Evolutionary conservation across 2,329 filamentous ascomycete genomes (phyloP), one percentile per base, ranked within the genome.

Genomic region (Monosporascus sp.): DNA sequence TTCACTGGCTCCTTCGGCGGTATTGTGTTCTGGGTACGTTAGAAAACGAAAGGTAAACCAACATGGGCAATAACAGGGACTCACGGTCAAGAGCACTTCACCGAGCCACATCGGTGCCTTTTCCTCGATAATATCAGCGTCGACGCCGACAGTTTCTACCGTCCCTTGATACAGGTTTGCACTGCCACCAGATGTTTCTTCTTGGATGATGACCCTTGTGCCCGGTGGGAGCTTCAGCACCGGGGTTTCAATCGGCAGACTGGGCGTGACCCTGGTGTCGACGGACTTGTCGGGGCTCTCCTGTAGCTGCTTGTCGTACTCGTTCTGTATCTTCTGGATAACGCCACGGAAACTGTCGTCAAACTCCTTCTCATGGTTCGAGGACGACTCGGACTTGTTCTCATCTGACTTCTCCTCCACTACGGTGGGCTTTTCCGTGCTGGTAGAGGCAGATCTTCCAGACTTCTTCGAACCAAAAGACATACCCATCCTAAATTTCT

Each of bases 1-100:
- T 99, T 99, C 61, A 93, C 84, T 1, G 92, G 86, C n/a, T 97
- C 94, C 74, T 97, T 97, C 55, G 79, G 73, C 0, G 91, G 90
- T 8, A 90, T 83, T 67, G 84, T 80, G 68, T 97, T 97, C 77
- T 91, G 68, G 49, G 3, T 47, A 45, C 45, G 51, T 55, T 46
- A 61, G 55, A 53, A 22, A 20, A 9, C 4, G 26, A n/a, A 22
- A 43, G 2, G 37, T 9, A n/a, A 17, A 41, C 37, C 20, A 18
- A 41, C 26, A 24, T 4, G 51, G 4, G 43, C 8, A 35, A 37
- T 20, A 20, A 43, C 5, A 18, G 38, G 52, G 37, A 62, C 74
- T 62, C 73, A 87, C 85, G 63, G 79, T 78, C 47, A 99, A 75
- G 15, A 99, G 76, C 37, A 96, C 81, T 58, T 97, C 92, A 15